Conservation (phyloP, 2,329 filamentous ascomycete genomes). For the Fusarium sp. region DNA sequence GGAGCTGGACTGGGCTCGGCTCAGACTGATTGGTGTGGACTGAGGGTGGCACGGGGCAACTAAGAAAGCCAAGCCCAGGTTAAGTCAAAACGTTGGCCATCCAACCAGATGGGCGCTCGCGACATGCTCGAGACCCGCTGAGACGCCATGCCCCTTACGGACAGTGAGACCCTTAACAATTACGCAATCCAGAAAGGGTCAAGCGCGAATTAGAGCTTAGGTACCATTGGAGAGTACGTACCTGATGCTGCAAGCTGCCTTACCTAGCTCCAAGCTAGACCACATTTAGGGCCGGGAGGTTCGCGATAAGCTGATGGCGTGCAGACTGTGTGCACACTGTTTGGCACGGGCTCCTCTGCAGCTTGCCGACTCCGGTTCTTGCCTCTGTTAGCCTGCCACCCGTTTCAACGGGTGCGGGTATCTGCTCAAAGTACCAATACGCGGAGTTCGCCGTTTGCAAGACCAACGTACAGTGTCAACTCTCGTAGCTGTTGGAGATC, state of each 20-base stretch:
- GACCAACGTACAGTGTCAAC: slow-evolving; percentile 45
- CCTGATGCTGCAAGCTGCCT: slow-evolving; percentile 27
- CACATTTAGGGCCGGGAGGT: slow-evolving; percentile 46
- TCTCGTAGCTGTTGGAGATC: slow-evolving; percentile 28
- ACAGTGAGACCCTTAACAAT: slow-evolving; percentile 42
- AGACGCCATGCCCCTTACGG: slow-evolving; percentile 35
- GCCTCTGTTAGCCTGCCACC: not conserved
- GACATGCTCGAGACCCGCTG: slow-evolving; percentile 30
- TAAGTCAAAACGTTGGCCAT: slow-evolving; percentile 43
- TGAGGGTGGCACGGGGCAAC: slow-evolving; percentile 43
- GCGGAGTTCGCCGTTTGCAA: slow-evolving; percentile 42
- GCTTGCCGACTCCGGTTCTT: slow-evolving; percentile 7
- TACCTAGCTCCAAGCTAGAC: slow-evolving; percentile 44
- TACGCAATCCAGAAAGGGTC: slow-evolving; percentile 42
- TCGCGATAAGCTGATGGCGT: slow-evolving; percentile 52
- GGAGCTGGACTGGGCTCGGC: slow-evolving; percentile 24
- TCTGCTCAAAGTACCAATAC: slow-evolving; percentile 35
- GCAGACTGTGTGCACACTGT: slow-evolving; percentile 41
- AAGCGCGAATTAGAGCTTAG: slow-evolving; percentile 34
- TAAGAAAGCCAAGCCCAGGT: slow-evolving; percentile 26
- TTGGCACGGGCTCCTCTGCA: slow-evolving; percentile 33
- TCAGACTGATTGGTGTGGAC: slow-evolving; percentile 13
- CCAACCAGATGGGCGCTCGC: slow-evolving; percentile 44
- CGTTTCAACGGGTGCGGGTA: slow-evolving; percentile 1
- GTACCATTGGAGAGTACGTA: slow-evolving; percentile 40